Evolutionary conservation across 768 basidiomycete species (phyloP).

Genomic region (Mycena chlorophos): DNA sequence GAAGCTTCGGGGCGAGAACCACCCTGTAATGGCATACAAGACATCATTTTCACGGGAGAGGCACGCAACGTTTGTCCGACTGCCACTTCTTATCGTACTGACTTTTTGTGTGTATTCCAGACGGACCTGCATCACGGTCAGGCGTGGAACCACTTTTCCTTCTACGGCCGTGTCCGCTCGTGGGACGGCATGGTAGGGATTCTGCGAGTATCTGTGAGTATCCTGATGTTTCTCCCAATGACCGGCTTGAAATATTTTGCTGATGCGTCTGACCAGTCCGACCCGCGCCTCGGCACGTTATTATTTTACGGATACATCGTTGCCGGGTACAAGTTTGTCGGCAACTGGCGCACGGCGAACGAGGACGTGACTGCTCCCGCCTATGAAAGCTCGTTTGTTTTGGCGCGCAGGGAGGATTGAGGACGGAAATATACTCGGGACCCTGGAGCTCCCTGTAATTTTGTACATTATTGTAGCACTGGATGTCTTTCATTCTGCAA

Average conservation of each 20-base stretch:
- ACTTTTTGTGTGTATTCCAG: constrained; percentile 29
- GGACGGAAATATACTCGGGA: background rate
- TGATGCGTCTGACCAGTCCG: constrained; percentile 12
- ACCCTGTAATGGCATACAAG: constrained; percentile 55
- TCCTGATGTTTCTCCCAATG: constrained; percentile 18
- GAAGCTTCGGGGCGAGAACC: constrained; percentile 15
- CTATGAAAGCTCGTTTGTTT: constrained; percentile 66
- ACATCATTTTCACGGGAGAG: constrained; percentile 63
- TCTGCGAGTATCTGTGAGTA: constrained; percentile 40
- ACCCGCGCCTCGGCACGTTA: constrained; percentile 30
- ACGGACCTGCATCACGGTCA: constrained; percentile 49
- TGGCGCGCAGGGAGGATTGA: constrained; percentile 48
- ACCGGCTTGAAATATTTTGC: background rate
- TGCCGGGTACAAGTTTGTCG: constrained; percentile 64
- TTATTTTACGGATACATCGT: constrained; percentile 75
- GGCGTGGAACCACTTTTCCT: constrained; percentile 49
- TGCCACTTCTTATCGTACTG: background rate
- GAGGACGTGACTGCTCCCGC: constrained; percentile 47
- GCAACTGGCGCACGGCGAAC: constrained; percentile 63
- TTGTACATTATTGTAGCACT: no score
- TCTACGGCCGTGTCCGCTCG: constrained; percentile 53
- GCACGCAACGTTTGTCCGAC: constrained; percentile 32
- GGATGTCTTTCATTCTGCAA: background rate
- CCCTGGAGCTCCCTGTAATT: no score
- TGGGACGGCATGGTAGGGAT: constrained; percentile 65